phyloP scores from a whole-genome alignment of 129 eudicot genomes.

The Logfia minima region DNA sequence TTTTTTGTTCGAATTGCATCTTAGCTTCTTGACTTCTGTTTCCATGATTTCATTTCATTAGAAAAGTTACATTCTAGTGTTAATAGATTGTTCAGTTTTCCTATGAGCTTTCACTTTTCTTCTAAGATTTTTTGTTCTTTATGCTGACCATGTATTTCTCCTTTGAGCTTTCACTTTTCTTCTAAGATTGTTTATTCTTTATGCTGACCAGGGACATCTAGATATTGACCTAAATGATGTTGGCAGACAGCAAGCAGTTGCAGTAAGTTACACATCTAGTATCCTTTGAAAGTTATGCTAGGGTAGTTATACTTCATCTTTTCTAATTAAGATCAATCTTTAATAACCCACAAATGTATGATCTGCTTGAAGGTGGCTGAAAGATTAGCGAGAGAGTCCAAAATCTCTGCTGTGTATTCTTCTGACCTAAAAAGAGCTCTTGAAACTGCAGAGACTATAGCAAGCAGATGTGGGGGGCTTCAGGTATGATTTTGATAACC shows the following conservation, averaged over 20 bases:
- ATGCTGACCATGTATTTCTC: constrained; percentile 22
- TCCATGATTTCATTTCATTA: not conserved
- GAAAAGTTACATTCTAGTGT: not conserved
- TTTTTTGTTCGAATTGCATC: not conserved
- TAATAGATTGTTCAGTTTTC: not conserved
- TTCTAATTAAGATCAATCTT: not conserved
- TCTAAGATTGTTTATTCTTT: constrained; percentile 16
- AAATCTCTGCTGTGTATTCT: constrained; percentile 69
- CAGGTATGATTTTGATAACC: constrained; percentile 55
- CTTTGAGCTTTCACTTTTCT: not conserved
- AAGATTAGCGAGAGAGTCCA: constrained; percentile 65
- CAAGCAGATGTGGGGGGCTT: constrained; percentile 69
- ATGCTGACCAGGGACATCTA: constrained; percentile 69
- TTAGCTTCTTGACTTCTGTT: constrained; percentile 6
- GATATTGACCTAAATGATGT: constrained; percentile 83
- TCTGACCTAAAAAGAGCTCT: constrained; percentile 86
- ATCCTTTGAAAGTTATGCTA: not conserved
- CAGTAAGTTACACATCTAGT: constrained; percentile 50
- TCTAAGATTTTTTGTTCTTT: constrained; percentile 15
- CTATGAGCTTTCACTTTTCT: constrained; percentile 10
- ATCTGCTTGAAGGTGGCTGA: constrained; percentile 73
- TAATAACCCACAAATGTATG: not conserved
- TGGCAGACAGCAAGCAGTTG: constrained; percentile 82
- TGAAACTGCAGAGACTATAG: constrained; percentile 79
- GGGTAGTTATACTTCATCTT: constrained; percentile 12